These are phyloP conservation scores for Aspergillus neotritici DNA, from an alignment of 2,329 filamentous ascomycete species.

Conservation along the genomic window DNA sequence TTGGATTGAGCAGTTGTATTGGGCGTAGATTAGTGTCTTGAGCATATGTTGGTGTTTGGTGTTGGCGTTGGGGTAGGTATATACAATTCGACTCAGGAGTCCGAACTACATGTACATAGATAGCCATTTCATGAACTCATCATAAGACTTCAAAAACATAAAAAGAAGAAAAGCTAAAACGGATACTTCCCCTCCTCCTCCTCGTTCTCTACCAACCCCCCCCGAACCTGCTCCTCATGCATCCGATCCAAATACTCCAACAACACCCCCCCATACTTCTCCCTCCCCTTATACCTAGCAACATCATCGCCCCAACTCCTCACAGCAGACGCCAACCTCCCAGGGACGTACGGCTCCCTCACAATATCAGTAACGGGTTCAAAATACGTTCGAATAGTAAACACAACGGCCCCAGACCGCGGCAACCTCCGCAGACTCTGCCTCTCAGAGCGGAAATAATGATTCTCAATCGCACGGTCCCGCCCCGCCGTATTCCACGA, in stretches of 20 bases:
- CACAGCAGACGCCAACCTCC: constrained; percentile 68
- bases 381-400: constrained; percentile 78
- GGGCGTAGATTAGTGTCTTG: no score
- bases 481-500: constrained; percentile 74
- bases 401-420: constrained; percentile 55
- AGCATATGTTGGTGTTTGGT: background rate
- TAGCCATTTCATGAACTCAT: background rate
- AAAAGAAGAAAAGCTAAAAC: constrained; percentile 31
- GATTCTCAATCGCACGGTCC: constrained; percentile 64
- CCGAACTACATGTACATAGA: no score
- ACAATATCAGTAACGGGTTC: constrained; percentile 63
- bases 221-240: constrained; percentile 66
- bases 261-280: constrained; percentile 66
- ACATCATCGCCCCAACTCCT: constrained; percentile 79
- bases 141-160: constrained; percentile 36
- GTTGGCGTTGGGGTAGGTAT: background rate
- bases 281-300: constrained; percentile 68
- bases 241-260: constrained; percentile 70
- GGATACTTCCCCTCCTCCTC: constrained; percentile 60
- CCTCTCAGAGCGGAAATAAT: constrained; percentile 71
- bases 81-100: background rate
- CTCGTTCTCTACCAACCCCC: constrained; percentile 59
- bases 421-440: constrained; percentile 63
- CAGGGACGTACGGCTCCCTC: constrained; percentile 69
- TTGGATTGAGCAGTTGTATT: background rate